Percentiles rank a stretch among this genome's conserved stretches.
Evolutionary conservation across 163 green algal species (phyloP).

Genomic region (Scenedesmus sp.): DNA sequence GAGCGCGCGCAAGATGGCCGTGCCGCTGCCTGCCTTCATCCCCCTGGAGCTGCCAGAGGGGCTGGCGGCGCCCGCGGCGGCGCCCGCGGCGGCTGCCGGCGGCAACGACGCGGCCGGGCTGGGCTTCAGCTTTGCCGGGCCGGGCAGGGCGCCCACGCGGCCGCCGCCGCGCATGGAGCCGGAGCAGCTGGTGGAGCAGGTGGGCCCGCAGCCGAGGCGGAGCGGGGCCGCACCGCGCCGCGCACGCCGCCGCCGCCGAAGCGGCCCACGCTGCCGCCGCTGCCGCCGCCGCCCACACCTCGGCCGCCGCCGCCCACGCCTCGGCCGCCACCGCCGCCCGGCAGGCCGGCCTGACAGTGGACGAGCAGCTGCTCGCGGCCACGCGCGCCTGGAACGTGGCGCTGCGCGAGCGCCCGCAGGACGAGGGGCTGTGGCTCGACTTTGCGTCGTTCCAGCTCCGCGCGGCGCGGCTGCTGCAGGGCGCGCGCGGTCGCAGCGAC

Average conservation of each 20-base stretch:
- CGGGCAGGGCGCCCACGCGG: too few relatives aligned
- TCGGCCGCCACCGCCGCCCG: too few relatives aligned
- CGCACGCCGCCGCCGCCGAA: too few relatives aligned
- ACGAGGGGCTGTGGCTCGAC: slow-evolving; percentile 84
- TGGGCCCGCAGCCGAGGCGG: too few relatives aligned
- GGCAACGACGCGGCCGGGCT: too few relatives aligned
- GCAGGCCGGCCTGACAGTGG: slow-evolving; percentile 55
- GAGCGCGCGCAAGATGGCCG: slow-evolving; percentile 16
- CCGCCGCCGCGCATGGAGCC: too few relatives aligned
- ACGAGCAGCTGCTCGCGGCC: slow-evolving; percentile 72
- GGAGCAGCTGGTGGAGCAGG: slow-evolving; percentile 16
- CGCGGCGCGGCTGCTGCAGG: slow-evolving; percentile 43
- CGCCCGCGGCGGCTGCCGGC: too few relatives aligned
- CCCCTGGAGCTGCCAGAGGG: slow-evolving; percentile 42
- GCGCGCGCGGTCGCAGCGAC: slow-evolving; percentile 24
- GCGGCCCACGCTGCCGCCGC: too few relatives aligned
- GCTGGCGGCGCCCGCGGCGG: slow-evolving; percentile 9
- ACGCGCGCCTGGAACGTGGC: slow-evolving; percentile 80
- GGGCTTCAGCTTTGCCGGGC: too few relatives aligned
- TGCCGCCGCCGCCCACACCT: too few relatives aligned
- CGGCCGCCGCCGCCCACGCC: too few relatives aligned
- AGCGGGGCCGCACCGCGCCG: neutral
- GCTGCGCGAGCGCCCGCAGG: slow-evolving; percentile 64
- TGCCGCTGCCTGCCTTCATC: slow-evolving; percentile 58
- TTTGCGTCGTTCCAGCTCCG: slow-evolving; percentile 84